Percentiles rank a stretch among this genome's conserved stretches.
Conservation (phyloP, 257 asterid genomes). For the Anisodus tanguticus region DNA sequence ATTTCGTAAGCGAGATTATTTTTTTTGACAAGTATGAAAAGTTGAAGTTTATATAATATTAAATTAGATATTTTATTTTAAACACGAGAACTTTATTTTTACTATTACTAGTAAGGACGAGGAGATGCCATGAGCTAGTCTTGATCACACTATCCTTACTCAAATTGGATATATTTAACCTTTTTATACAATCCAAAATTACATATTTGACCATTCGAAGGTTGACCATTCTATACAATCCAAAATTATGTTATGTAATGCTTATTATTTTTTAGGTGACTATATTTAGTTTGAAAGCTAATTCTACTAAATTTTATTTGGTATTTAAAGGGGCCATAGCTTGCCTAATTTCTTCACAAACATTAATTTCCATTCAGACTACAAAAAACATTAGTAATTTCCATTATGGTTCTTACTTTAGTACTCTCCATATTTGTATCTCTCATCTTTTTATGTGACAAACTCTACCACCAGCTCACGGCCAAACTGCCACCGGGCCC, state of each 20-base stretch:
- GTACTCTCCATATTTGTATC: conserved; percentile 34
- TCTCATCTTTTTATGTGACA: conserved; percentile 46
- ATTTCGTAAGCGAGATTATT: too few relatives aligned
- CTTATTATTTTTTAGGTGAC: neutral
- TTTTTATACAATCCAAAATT: too few relatives aligned
- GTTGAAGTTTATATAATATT: neutral
- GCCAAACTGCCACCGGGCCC: conserved; percentile 50
- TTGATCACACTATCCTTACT: neutral
- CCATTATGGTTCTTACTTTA: conserved; percentile 43
- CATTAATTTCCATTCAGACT: neutral
- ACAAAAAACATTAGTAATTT: too few relatives aligned
- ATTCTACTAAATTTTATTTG: neutral
- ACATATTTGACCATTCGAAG: neutral
- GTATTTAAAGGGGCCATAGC: too few relatives aligned
- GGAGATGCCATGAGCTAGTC: neutral
- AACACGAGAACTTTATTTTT: neutral
- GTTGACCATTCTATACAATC: neutral
- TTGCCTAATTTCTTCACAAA: too few relatives aligned
- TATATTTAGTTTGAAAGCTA: neutral
- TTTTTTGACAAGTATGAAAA: too few relatives aligned
- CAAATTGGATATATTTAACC: neutral
- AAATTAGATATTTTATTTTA: neutral
- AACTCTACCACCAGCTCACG: conserved; percentile 48
- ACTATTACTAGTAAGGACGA: neutral
- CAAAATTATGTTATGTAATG: neutral